Evolutionary conservation across 2,329 filamentous ascomycete species (phyloP).

Genomic region (Pestalotiopsis sp.): DNA sequence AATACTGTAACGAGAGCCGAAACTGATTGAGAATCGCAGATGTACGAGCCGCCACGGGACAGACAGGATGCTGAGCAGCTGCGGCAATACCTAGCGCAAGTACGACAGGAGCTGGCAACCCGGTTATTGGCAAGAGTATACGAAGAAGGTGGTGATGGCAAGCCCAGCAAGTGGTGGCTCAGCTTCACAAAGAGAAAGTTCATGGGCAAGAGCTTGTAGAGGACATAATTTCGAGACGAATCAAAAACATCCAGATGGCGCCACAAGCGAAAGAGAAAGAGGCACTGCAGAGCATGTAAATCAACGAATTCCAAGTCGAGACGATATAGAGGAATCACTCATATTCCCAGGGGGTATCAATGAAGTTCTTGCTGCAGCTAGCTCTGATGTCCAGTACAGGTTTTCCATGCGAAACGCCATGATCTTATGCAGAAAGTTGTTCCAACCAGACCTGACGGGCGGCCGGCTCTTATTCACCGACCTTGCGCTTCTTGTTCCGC

Average conservation of each 20-base stretch:
- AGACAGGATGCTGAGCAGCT: constrained; percentile 88
- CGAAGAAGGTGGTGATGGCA: constrained; percentile 72
- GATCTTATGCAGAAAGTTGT: background rate
- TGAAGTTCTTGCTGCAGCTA: constrained; percentile 1
- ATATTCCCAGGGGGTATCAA: constrained; percentile 10
- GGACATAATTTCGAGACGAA: no score
- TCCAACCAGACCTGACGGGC: background rate
- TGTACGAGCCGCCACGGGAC: constrained; percentile 87
- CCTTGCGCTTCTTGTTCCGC: constrained; percentile 61
- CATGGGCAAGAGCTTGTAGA: constrained; percentile 89
- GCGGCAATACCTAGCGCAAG: constrained; percentile 87
- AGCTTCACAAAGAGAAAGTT: constrained; percentile 99
- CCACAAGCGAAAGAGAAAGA: background rate
- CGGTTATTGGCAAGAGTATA: constrained; percentile 87
- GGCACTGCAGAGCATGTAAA: background rate
- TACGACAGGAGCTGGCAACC: constrained; percentile 86
- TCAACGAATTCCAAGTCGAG: background rate
- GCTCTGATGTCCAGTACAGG: background rate
- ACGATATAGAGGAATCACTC: constrained; percentile 13
- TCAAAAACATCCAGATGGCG: background rate
- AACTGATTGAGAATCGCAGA: constrained; percentile 44
- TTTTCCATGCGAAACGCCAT: background rate
- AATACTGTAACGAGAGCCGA: background rate
- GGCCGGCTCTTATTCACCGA: constrained; percentile 19
- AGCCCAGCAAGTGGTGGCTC: constrained; percentile 88